Base-by-base conservation (phyloP, 176 grass and related monocot species). In the Zea luxurians region DNA sequence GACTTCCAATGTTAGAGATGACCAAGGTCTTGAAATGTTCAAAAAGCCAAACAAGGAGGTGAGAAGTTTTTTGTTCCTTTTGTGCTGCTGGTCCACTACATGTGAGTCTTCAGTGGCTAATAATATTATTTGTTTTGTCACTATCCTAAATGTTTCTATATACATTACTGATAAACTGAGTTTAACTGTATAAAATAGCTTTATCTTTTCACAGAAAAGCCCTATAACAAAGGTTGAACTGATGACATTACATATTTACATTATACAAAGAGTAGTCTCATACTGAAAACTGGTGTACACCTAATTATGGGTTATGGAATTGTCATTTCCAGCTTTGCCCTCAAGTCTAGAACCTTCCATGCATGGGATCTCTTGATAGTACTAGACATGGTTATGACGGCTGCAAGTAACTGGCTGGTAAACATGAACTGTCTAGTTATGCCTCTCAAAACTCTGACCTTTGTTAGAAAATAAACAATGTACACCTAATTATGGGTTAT, bases 41-140 rank as follows among this genome's bases (percentile, higher is more conserved):
- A 61, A 60, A 80, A 88, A 78, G 72, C 53, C 71, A 77, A 85
- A 85, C 47, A 81, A 76, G 21, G 82, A 91, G 92, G 92, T 95
- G 69, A 77, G 17, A 72, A 67, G 43, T 46, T 61, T 5, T 13
- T 77, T n/a, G n/a, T 80, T 71, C 57, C 8, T 64, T 79, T 38
- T 2, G 2, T 43, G 71, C 41, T 74, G 13, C 67, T 63, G 4
- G 43, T 83, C 34, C 57, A 64, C 20, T 80, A 11, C 45, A 71
- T 41, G 8, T 63, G 35, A 57, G 35, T 37, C 4, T 73, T 15
- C 64, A 71, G 70, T 82, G 18, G 43, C 17, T 80, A 5, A 75
- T 45, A 55, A 65, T 37, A 82, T 78, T 43, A 42, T 45, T 10
- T 37, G 15, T 68, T 37, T 60, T 73, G 6, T 78, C 37, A 13